These are phyloP conservation scores for Leucosporidium scottii DNA, from an alignment of 768 basidiomycete species.

Conservation along the genomic window DNA sequence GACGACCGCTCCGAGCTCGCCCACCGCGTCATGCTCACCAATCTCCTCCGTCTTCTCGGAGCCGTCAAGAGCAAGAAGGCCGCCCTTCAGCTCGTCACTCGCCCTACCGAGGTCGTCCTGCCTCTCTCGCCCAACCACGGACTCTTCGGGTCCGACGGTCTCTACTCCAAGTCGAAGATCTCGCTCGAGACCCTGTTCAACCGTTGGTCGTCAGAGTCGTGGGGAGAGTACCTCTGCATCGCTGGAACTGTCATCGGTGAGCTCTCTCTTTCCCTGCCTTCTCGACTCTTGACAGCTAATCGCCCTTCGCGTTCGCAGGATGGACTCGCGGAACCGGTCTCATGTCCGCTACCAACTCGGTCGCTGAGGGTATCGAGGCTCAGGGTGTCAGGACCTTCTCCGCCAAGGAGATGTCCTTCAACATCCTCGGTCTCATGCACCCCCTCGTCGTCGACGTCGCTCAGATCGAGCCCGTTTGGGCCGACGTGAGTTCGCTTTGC, in stretches of 20 bases:
- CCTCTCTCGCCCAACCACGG: conserved; percentile 98
- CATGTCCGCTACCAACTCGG: conserved; percentile 90
- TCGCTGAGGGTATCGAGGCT: conserved; percentile 86
- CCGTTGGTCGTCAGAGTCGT: conserved; percentile 94
- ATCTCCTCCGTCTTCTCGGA: conserved; percentile 88
- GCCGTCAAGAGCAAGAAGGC: conserved; percentile 99
- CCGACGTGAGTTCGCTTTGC: conserved; percentile 46
- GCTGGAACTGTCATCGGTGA: conserved; percentile 95
- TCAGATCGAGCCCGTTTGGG: conserved; percentile 99
- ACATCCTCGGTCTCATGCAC: conserved; percentile 98
- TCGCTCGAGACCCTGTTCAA: conserved; percentile 97
- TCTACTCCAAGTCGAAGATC: conserved; percentile 98
- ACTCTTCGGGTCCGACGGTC: conserved; percentile 91
- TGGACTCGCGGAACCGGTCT: conserved; percentile 98
- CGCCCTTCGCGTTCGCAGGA: conserved; percentile 43
- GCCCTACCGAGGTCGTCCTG: conserved; percentile 95
- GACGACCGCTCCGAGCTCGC: conserved; percentile 97
- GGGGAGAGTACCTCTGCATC: conserved; percentile 97
- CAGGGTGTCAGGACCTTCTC: conserved; percentile 96
- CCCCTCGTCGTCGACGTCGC: conserved; percentile 98
- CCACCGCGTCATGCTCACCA: conserved; percentile 97
- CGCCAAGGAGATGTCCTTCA: conserved; percentile 99
- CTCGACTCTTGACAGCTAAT: conserved; percentile 13
- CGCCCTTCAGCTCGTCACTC: conserved; percentile 88
- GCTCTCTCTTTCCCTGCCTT: conserved; percentile 37